These are phyloP conservation scores for Neopestalotiopsis rosae DNA, from an alignment of 2,329 filamentous ascomycete species.

Conservation along the genomic window DNA sequence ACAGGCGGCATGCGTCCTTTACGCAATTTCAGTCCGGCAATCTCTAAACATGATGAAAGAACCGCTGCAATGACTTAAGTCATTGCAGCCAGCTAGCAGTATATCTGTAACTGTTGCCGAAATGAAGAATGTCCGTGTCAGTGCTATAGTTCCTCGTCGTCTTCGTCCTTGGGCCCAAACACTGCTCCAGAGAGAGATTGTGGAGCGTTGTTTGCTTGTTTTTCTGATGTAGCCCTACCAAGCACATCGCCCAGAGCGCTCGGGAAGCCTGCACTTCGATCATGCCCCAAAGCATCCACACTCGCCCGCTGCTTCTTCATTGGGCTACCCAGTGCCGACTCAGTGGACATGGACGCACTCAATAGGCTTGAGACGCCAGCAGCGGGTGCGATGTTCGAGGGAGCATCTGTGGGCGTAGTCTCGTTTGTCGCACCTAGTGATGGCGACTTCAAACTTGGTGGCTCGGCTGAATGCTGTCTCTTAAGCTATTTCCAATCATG, in stretches of 20 bases:
- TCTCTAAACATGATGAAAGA: not conserved
- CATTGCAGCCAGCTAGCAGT: not conserved
- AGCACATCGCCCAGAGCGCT: slow-evolving; percentile 48
- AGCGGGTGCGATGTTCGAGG: slow-evolving; percentile 36
- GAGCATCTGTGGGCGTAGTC: slow-evolving; percentile 47
- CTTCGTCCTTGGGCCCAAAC: slow-evolving; percentile 27
- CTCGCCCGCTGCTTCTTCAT: slow-evolving; percentile 78
- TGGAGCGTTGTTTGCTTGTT: slow-evolving; percentile 26
- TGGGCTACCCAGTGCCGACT: slow-evolving; percentile 67
- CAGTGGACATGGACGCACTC: slow-evolving; percentile 50
- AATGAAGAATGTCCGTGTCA: not conserved
- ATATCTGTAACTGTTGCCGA: not conserved
- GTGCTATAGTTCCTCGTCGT: slow-evolving; percentile 38
- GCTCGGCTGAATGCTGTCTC: slow-evolving; percentile 78
- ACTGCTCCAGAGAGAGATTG: slow-evolving; percentile 10
- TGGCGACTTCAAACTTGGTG: slow-evolving; percentile 58
- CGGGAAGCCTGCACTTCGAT: slow-evolving; percentile 42
- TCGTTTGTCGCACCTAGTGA: slow-evolving; percentile 46
- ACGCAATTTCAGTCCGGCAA: not conserved
- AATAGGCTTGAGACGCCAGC: slow-evolving; percentile 44
- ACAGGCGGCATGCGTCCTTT: too few species aligned
- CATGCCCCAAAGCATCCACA: slow-evolving; percentile 52
- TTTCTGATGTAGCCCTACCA: slow-evolving; percentile 34
- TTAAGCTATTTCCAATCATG: slow-evolving; percentile 65
- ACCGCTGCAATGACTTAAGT: not conserved